Conservation (phyloP, 306 rosid genomes). For the Prunus campanulata region DNA sequence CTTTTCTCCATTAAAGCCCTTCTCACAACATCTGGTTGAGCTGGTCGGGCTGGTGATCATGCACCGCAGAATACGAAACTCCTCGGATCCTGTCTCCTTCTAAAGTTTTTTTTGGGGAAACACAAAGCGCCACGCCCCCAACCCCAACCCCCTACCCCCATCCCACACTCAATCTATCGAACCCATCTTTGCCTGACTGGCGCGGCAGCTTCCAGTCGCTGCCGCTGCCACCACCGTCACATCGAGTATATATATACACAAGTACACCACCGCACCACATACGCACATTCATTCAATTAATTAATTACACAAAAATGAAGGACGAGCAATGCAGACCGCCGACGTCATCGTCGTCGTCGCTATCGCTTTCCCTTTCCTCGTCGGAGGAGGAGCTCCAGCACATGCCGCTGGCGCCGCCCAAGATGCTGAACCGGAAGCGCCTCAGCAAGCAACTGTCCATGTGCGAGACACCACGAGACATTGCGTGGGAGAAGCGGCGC, state of each 20-base stretch:
- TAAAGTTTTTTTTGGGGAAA: not conserved
- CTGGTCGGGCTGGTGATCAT: slow-evolving; percentile 34
- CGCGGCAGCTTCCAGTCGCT: slow-evolving; percentile 6
- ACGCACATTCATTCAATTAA: not conserved
- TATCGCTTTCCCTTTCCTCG: slow-evolving; percentile 18
- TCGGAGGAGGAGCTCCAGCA: slow-evolving; percentile 43
- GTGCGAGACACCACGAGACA: slow-evolving; percentile 53
- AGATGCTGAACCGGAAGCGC: slow-evolving; percentile 39
- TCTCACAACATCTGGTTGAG: slow-evolving; percentile 14
- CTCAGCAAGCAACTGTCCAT: slow-evolving; percentile 52
- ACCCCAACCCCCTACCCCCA: not conserved
- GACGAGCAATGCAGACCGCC: not conserved
- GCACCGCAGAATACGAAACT: not conserved
- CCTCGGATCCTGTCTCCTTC: slow-evolving; percentile 6
- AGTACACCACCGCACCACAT: not conserved
- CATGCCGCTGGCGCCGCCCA: slow-evolving; percentile 44
- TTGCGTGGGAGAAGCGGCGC: slow-evolving; percentile 81
- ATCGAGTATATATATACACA: not conserved
- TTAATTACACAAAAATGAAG: not conserved
- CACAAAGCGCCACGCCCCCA: not conserved
- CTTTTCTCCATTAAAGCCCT: slow-evolving; percentile 28
- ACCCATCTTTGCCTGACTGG: not conserved
- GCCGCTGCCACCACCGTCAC: slow-evolving; percentile 6
- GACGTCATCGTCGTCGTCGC: not conserved
- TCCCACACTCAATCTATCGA: not conserved